Evolutionary conservation across 2,329 filamentous ascomycete genomes (phyloP).

Genomic region (Ceratocystis albifundus): DNA sequence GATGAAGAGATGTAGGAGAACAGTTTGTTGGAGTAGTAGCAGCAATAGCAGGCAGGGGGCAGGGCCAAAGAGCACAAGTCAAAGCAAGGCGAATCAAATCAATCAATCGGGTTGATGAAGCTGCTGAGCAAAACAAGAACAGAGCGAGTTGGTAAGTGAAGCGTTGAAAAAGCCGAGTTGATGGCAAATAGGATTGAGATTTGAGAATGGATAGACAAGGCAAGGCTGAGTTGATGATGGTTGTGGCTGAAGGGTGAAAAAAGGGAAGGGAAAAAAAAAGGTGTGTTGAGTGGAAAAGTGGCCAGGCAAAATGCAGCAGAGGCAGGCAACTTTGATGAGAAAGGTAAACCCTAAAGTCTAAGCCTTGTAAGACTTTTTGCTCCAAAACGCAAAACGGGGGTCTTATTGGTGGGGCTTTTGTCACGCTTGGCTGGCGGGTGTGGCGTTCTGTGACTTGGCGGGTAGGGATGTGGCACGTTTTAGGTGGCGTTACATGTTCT

Average conservation of each 20-base stretch:
- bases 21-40: neutral
- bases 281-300: conserved; percentile 18
- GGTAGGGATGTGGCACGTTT: neutral
- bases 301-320: conserved; percentile 12
- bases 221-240: conserved; percentile 1
- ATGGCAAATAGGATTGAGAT: neutral
- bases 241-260: conserved; percentile 9
- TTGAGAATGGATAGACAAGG: neutral
- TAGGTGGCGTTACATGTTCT: neutral
- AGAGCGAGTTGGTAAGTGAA: neutral
- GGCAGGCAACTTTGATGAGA: neutral
- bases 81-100: neutral
- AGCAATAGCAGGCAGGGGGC: neutral
- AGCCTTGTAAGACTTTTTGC: conserved; percentile 6
- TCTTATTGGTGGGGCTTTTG: neutral
- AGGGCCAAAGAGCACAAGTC: neutral
- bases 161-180: neutral
- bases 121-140: neutral
- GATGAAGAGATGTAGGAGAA: neutral
- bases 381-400: conserved; percentile 6
- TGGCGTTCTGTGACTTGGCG: neutral
- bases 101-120: neutral
- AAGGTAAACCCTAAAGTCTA: conserved; percentile 3
- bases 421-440: neutral
- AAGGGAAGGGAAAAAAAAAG: neutral